phyloP scores from a whole-genome alignment of 371 early-diverging fungal genomes.

The Mortierella polycephala region DNA sequence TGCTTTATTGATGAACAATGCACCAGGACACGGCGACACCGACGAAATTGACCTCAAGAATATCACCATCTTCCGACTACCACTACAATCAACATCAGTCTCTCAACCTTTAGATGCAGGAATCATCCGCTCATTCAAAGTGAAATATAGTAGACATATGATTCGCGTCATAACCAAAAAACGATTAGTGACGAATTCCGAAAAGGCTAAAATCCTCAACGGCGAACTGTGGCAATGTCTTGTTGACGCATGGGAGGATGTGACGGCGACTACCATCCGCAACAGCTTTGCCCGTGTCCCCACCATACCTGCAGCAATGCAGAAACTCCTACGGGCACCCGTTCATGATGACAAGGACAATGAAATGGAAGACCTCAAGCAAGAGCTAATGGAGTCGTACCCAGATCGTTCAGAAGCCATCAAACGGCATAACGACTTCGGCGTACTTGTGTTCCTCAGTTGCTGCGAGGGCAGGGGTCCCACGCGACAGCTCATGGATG shows the following conservation, averaged over 20 bases:
- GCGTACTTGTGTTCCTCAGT: neutral
- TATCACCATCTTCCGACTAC: neutral
- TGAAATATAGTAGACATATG: constrained; percentile 5
- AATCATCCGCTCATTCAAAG: constrained; percentile 2
- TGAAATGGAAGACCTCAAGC: constrained; percentile 4
- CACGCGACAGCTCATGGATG: neutral
- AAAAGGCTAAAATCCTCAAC: neutral
- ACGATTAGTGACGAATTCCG: neutral
- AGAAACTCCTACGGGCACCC: neutral
- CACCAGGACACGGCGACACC: constrained; percentile 15
- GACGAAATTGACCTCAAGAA: neutral
- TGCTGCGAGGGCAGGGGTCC: constrained; percentile 1
- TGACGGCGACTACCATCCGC: constrained; percentile 1
- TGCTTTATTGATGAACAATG: constrained; percentile 6
- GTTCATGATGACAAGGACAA: neutral
- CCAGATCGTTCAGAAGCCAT: constrained; percentile 5
- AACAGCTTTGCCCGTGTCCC: constrained; percentile 12
- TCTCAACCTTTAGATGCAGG: no score
- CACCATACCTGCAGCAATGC: constrained; percentile 1
- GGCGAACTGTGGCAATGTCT: neutral
- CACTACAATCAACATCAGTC: constrained; percentile 7
- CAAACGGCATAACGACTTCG: neutral
- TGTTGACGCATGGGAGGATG: neutral
- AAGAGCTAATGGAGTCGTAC: neutral
- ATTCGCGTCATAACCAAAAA: neutral